Conservation (phyloP, 129 eudicot genomes). For the Flaveria sonorensis region DNA sequence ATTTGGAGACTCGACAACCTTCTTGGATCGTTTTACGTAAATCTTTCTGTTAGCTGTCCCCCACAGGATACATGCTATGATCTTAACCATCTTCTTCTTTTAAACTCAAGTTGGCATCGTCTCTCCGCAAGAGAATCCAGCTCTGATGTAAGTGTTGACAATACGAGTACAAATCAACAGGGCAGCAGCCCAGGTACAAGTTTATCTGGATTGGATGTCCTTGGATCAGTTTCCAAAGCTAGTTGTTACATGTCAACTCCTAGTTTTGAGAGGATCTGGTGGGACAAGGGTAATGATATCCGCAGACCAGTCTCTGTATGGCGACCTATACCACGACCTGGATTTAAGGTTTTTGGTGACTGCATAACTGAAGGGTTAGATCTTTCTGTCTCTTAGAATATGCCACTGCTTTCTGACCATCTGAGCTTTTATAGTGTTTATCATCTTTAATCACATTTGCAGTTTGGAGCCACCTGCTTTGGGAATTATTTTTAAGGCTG, state of each 20-base stretch:
- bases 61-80: constrained; percentile 62
- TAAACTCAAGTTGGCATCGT: constrained; percentile 57
- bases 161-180: constrained; percentile 41
- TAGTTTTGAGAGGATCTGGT: constrained; percentile 94
- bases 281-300: constrained; percentile 91
- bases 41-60: constrained; percentile 56
- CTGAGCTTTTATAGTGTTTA: neutral
- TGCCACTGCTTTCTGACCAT: constrained; percentile 21
- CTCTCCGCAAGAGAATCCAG: constrained; percentile 48
- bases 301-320: constrained; percentile 90
- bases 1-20: constrained; percentile 89
- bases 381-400: neutral
- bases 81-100: constrained; percentile 69
- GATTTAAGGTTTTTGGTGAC: constrained; percentile 81
- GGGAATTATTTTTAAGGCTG: constrained; percentile 81
- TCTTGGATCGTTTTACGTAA: constrained; percentile 81
- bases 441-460: constrained; percentile 31
- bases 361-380: constrained; percentile 92
- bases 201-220: constrained; percentile 72
- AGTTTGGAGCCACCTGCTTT: constrained; percentile 97
- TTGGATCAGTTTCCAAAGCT: constrained; percentile 67
- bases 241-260: constrained; percentile 74
- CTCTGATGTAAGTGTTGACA: constrained; percentile 34
- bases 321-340: constrained; percentile 85
- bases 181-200: constrained; percentile 44